Evolutionary conservation across 2,329 filamentous ascomycete species (phyloP).

Genomic region (Nakataea oryzae): DNA sequence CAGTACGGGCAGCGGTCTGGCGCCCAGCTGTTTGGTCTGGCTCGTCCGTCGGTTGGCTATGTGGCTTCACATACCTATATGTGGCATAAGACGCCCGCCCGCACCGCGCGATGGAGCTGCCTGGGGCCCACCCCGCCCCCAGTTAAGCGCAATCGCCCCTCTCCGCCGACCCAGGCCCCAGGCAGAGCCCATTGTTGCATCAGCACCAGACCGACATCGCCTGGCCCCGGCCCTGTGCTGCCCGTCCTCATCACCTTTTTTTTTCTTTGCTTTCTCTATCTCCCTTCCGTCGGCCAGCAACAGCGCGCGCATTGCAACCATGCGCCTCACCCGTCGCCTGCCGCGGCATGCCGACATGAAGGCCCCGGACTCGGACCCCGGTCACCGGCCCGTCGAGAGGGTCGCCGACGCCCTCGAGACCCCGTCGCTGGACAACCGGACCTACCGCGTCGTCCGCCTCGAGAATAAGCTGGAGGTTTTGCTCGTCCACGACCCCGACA

Average conservation of each 20-base stretch:
- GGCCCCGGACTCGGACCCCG: constrained; percentile 7
- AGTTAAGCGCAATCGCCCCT: neutral
- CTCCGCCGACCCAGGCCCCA: neutral
- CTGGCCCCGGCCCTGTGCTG: neutral
- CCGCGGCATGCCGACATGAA: neutral
- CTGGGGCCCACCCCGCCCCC: neutral
- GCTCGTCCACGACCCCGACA: constrained; percentile 85
- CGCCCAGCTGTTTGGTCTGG: neutral
- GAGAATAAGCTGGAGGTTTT: constrained; percentile 83
- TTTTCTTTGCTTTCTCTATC: neutral
- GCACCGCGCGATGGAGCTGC: neutral
- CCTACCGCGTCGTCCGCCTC: constrained; percentile 78
- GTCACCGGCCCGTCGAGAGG: constrained; percentile 18
- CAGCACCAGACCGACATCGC: neutral
- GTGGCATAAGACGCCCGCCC: neutral
- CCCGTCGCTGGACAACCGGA: constrained; percentile 73
- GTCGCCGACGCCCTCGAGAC: constrained; percentile 69
- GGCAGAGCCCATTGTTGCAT: neutral
- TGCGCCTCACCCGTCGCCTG: neutral
- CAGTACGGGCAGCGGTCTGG: neutral
- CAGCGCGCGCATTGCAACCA: neutral
- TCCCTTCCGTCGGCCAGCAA: neutral
- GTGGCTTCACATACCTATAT: neutral
- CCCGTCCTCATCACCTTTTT: neutral
- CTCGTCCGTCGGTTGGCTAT: no score